Evolutionary conservation across 2,329 filamentous ascomycete genomes (phyloP), one percentile per base, ranked within the genome.

Genomic region (Beauveria scarabaeidicola): DNA sequence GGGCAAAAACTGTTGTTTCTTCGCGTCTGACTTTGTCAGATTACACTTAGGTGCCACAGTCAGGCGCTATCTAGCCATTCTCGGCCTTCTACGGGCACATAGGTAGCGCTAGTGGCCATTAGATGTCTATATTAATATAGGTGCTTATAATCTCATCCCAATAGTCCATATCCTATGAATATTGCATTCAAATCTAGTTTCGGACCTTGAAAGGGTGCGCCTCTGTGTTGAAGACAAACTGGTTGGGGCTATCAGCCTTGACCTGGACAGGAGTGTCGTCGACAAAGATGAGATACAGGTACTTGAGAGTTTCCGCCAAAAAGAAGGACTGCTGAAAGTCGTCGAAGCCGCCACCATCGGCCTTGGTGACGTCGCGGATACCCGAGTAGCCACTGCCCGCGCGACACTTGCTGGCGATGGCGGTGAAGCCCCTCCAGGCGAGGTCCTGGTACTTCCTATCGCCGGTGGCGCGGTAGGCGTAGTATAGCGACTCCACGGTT

Each of bases 261-360:
- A 82, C 71, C 68, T 83, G 80, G 66, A 78, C 79, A 5, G 71
- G 69, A 2, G 78, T 83, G 36, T 90, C 87, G 69, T 73, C 75
- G 0, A 82, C 79, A 68, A 85, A 84, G 61, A 89, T 88, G 66
- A 95, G 70, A 74, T 89, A 95, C 60, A 81, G 77, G 71, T 95
- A 95, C 78, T 96, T 96, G 71, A 96, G 70, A 63, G 91, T 88
- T 76, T 96, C 91, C 0, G 91, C 90, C 71, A 95, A 91, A 77
- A 89, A 86, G 75, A 94, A 96, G 67, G 88, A 92, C 74, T 96
- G 90, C 78, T 93, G 89, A 70, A 87, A 86, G 70, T 96, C 83
- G 46, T 73, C 72, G 61, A 81, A 84, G 0, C 74, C 72, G 1
- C 88, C 88, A 10, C 89, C 89, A 32, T 77, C 78, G 3, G 68